Evolutionary conservation across 306 rosid genomes (phyloP), one percentile per base, ranked within the genome.

Genomic region (Prunus davidiana): DNA sequence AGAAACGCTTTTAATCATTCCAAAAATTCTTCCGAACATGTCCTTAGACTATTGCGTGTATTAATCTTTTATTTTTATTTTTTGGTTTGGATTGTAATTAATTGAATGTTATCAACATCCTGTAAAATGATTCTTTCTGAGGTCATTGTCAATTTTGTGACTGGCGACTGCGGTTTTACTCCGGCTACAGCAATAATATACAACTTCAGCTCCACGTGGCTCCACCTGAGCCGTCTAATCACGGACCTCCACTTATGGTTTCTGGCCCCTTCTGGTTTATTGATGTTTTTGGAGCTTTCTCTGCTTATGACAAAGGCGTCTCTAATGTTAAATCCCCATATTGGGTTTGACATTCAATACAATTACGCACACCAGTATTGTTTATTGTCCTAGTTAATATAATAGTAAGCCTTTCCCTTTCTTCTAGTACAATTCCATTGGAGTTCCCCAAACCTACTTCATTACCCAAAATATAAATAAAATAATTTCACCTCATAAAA

Each of bases 201-300:
- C 43, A 38, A 38, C 12, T 20, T 14, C 54, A 20, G 41, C 56
- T 57, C 15, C 67, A 72, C 67, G 16, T 72, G 76, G 55, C 76
- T 32, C 64, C 32, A 8, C 10, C 11, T 8, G 0, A 34, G 25
- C 16, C 1, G 3, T 2, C 67, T 16, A 57, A 43, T 43, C 16
- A 16, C 0, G 1, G 10, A 3, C 9, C 30, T 20, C 30, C 60
- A 73, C 77, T 2, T 0, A 19, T 10, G 58, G 1, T 1, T 24
- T 27, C 22, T 24, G 45, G 45, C 0, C 68, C 25, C 58, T 4
- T 27, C 47, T 45, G 19, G 68, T 45, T 73, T 46, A 62, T 46
- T 6, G 28, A 34, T 49, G 55, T 12, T 46, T 25, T 61, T 74
- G 69, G 69, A 47, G 19, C 60, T 16, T 47, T 74, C 78, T 28